Evolutionary conservation across 176 grass and related monocot species (phyloP).

Genomic region (Microstegium vimineum): DNA sequence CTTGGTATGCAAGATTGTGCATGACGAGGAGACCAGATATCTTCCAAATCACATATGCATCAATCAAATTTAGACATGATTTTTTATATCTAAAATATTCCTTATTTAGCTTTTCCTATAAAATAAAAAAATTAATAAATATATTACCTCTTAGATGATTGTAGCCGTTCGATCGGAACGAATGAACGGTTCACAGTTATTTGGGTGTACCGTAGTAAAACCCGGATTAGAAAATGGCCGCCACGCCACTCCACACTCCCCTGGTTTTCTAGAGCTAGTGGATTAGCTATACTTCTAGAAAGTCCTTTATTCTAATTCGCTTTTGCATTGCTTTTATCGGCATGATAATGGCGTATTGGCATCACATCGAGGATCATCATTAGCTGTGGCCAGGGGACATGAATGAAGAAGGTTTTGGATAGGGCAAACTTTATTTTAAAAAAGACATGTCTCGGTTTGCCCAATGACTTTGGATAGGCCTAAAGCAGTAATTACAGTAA

Average conservation of each 20-base stretch:
- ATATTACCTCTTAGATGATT: too few relatives aligned
- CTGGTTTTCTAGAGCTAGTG: background rate
- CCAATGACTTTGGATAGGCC: constrained; percentile 10
- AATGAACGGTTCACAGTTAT: too few relatives aligned
- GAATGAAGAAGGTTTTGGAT: constrained; percentile 24
- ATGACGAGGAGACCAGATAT: too few relatives aligned
- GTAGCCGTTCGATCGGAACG: too few relatives aligned
- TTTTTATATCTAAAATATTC: too few relatives aligned
- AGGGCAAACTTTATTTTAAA: constrained; percentile 10
- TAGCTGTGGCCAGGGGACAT: background rate
- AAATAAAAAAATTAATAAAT: too few relatives aligned
- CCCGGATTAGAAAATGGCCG: constrained; percentile 22
- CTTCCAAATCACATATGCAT: too few relatives aligned
- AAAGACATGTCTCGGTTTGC: constrained; percentile 5
- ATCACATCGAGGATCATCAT: constrained; percentile 8
- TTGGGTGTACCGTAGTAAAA: too few relatives aligned
- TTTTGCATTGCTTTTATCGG: background rate
- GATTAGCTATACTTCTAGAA: background rate
- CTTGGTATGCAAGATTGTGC: too few relatives aligned
- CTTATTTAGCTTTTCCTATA: too few relatives aligned
- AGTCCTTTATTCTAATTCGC: background rate
- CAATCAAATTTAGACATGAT: too few relatives aligned
- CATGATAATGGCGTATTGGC: background rate
- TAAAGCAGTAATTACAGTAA: constrained; percentile 18
- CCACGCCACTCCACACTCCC: background rate